Percentiles rank a stretch among this genome's conserved stretches.
phyloP scores from a whole-genome alignment of 306 rosid genomes.

The Cucumis hystrix region DNA sequence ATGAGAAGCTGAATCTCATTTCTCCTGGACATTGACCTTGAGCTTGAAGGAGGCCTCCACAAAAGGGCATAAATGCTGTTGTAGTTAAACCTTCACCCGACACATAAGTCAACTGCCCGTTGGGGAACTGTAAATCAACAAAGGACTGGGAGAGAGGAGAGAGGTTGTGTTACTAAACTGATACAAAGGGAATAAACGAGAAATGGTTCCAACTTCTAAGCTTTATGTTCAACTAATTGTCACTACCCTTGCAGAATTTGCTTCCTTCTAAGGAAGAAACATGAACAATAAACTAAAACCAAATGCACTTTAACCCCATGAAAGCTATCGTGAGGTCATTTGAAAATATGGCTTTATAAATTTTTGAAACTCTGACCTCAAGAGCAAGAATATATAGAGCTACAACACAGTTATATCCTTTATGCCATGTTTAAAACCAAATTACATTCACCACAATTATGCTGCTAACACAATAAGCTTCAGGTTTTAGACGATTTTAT shows the following conservation, averaged over 20 bases:
- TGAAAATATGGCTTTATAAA: background rate
- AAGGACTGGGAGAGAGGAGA: conserved; percentile 45
- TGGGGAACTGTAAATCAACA: conserved; percentile 95
- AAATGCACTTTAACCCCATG: background rate
- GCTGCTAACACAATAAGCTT: background rate
- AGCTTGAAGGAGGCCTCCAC: conserved; percentile 96
- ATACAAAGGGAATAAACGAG: conserved; percentile 2
- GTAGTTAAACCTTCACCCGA: conserved; percentile 91
- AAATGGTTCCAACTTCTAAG: background rate
- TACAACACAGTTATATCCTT: background rate
- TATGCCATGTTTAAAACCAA: background rate
- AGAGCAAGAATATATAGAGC: background rate
- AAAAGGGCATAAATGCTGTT: conserved; percentile 72
- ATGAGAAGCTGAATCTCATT: conserved; percentile 92
- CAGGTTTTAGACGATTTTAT: background rate
- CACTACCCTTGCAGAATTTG: background rate
- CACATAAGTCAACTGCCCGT: conserved; percentile 86
- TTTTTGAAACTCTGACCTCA: background rate
- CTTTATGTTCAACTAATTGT: background rate
- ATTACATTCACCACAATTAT: background rate
- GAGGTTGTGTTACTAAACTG: background rate
- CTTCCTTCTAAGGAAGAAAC: background rate
- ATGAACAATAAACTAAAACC: background rate
- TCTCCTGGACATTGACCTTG: conserved; percentile 99
- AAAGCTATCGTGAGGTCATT: background rate